Evolutionary conservation across 257 asterid species (phyloP), one percentile per base, ranked within the genome.

Genomic region (Ballota nigra): DNA sequence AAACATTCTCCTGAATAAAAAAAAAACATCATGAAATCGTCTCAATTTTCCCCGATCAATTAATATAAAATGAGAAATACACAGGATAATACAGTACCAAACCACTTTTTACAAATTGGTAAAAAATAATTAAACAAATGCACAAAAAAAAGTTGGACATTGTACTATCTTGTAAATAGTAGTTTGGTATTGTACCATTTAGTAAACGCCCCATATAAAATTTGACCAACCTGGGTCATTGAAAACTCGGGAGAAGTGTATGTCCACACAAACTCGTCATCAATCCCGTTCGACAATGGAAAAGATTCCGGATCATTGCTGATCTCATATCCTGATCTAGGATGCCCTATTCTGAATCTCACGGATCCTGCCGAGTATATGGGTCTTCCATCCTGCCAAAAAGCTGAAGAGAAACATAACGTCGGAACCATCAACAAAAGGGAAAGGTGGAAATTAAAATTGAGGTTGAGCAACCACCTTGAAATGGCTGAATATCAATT

Each of bases 251-350:
- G 87, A 29, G 99, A 91, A 40, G 86, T 79, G 74, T 84, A 89
- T 4, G 93, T 85, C 99, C 99, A 94, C 8, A 59, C 69, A 68
- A 94, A 88, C 79, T 72, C 83, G 85, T 89, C 95, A 43, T 92
- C 93, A 68, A 86, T 87, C 43, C 82, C 79, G 57, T 79, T 81
- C 24, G 76, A 70, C 71, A 70, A 36, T 19, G 94, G 87, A 60
- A 81, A 40, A 19, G 31, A 13, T 9, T 34, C 41, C 73, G 74
- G 74, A 55, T 68, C 80, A 49, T 28, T 36, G 45, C 76, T 81
- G 2, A 80, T 69, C 60, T 77, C 89, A 0, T 9, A 61, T 3
- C 67, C 63, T 18, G 75, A 69, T 84, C 75, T 91, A 24, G 83
- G 82, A 78, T 91, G 86, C 19, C 99, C 97, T 45, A 88, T 18